Percentiles rank a stretch among this genome's conserved stretches.
phyloP scores from a whole-genome alignment of 306 rosid species.

The Vigna hirtella region DNA sequence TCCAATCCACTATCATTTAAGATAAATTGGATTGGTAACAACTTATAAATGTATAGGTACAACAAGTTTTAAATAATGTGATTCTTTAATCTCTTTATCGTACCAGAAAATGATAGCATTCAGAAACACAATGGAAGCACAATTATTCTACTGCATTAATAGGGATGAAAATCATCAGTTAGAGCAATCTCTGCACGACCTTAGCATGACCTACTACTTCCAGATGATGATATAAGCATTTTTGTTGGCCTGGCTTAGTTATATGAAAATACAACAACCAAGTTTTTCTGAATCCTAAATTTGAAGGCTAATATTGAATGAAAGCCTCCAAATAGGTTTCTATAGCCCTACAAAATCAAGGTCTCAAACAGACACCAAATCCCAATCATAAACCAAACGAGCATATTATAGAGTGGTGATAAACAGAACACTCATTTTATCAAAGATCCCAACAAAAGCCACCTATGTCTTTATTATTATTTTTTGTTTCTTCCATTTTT shows the following conservation, averaged over 20 bases:
- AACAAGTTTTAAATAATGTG: slow-evolving; percentile 11
- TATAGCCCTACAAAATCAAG: not conserved
- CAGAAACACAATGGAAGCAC: slow-evolving; percentile 16
- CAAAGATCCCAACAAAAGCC: no score
- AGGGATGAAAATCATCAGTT: slow-evolving; percentile 30
- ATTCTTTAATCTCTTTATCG: not conserved
- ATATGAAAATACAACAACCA: slow-evolving; percentile 3
- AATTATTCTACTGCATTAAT: slow-evolving; percentile 14
- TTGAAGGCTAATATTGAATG: slow-evolving; percentile 14
- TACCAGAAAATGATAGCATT: slow-evolving; percentile 19
- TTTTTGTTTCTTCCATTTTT: no score
- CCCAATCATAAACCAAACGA: not conserved
- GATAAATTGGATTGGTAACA: not conserved
- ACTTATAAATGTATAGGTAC: slow-evolving; percentile 1
- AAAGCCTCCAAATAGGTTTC: slow-evolving; percentile 2
- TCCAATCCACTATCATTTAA: slow-evolving; percentile 29
- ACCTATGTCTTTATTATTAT: no score
- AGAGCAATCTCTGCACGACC: slow-evolving; percentile 9
- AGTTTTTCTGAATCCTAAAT: slow-evolving; percentile 1
- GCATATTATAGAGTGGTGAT: not conserved
- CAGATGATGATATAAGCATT: slow-evolving; percentile 26
- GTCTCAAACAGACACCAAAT: slow-evolving; percentile 13
- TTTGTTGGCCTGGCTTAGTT: not conserved
- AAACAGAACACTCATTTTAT: no score
- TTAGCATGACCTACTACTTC: not conserved